These are phyloP conservation scores for Diaporthe sp. DNA, from an alignment of 2,329 filamentous ascomycete species.

Conservation along the genomic window DNA sequence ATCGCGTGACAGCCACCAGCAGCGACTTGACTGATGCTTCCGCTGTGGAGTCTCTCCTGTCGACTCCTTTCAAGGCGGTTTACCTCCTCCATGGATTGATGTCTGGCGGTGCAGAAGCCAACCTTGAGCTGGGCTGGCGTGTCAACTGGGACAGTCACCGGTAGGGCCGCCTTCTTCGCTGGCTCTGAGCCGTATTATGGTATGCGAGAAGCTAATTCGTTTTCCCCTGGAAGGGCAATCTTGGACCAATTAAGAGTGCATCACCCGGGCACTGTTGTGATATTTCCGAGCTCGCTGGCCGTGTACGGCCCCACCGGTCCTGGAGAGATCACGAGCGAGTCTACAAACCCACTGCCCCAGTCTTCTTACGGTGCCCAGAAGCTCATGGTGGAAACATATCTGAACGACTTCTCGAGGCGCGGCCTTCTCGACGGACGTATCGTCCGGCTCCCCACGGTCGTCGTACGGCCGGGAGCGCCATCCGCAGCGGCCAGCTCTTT, in stretches of 20 bases:
- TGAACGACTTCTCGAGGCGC: constrained; percentile 64
- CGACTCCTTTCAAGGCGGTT: constrained; percentile 42
- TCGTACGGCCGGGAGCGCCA: constrained; percentile 70
- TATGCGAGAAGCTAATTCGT: background rate
- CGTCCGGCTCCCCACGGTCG: constrained; percentile 57
- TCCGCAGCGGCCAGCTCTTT: constrained; percentile 72
- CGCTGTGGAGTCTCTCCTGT: background rate
- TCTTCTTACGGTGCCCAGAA: constrained; percentile 73
- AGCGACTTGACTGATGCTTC: background rate
- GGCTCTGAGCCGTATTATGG: background rate
- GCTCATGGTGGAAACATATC: constrained; percentile 69
- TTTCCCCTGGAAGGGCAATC: constrained; percentile 46
- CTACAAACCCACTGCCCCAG: constrained; percentile 64
- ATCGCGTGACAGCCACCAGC: background rate
- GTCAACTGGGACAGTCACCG: constrained; percentile 8
- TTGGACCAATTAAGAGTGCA: constrained; percentile 62
- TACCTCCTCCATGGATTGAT: constrained; percentile 75
- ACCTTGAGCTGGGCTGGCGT: constrained; percentile 56
- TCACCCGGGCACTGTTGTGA: constrained; percentile 63
- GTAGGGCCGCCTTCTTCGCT: background rate
- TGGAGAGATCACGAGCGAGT: constrained; percentile 57
- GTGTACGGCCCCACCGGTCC: constrained; percentile 61
- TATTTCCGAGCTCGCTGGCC: constrained; percentile 71
- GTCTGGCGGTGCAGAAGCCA: constrained; percentile 71
- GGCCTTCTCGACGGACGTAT: constrained; percentile 67